phyloP scores from a whole-genome alignment of 805 yeast genomes.

The Metschnikowia similis region DNA sequence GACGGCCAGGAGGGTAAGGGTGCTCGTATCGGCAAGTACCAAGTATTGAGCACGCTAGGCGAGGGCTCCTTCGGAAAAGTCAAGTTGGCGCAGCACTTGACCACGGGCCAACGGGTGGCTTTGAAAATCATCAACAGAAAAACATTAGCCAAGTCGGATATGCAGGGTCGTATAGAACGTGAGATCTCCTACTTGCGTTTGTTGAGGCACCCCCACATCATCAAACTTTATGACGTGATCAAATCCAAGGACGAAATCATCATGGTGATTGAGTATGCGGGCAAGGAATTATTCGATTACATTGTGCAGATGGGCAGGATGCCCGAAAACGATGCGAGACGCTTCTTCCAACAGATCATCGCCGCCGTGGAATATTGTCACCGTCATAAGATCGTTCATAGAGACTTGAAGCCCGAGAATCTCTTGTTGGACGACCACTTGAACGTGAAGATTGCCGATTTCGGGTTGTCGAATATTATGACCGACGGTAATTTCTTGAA shows the following conservation, averaged over 20 bases:
- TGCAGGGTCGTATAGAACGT: constrained; percentile 95
- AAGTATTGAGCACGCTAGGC: constrained; percentile 86
- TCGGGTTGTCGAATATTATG: constrained; percentile 92
- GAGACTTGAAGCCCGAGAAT: constrained; percentile 96
- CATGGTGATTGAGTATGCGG: constrained; percentile 96
- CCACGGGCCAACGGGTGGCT: constrained; percentile 91
- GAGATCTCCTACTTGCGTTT: constrained; percentile 86
- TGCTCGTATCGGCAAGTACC: constrained; percentile 81
- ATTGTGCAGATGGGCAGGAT: constrained; percentile 91
- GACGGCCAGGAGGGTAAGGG: constrained; percentile 27
- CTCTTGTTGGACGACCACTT: constrained; percentile 81
- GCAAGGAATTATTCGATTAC: constrained; percentile 92
- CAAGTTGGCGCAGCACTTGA: constrained; percentile 82
- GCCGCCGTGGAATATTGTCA: constrained; percentile 97
- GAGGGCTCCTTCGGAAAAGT: constrained; percentile 98
- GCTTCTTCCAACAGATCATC: constrained; percentile 93
- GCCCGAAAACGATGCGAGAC: constrained; percentile 86
- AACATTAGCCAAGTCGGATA: constrained; percentile 88
- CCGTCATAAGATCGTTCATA: constrained; percentile 90
- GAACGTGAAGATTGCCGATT: constrained; percentile 94
- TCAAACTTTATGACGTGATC: constrained; percentile 91
- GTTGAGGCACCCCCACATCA: constrained; percentile 92
- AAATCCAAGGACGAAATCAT: constrained; percentile 93
- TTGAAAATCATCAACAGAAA: constrained; percentile 88
- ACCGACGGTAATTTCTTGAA: constrained; percentile 95